These are phyloP conservation scores for Cryptococcus sp. DNA, from an alignment of 1,284 basidiomycete genomes.

Conservation along the genomic window DNA sequence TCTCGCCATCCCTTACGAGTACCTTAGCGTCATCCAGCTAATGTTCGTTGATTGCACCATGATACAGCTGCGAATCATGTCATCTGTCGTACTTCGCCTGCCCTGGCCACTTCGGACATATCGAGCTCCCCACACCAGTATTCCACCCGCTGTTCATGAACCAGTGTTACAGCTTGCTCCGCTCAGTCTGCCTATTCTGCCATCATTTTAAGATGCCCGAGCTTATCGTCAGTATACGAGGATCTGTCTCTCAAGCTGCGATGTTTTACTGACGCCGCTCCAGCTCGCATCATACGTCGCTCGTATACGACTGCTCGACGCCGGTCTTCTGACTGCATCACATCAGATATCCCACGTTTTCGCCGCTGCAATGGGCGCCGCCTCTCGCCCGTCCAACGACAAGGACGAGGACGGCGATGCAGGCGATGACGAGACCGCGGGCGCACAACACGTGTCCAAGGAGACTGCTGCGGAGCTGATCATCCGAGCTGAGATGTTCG, in stretches of 20 bases:
- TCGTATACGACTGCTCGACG: constrained; percentile 85
- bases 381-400: constrained; percentile 48
- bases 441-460: constrained; percentile 29
- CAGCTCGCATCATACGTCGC: constrained; percentile 81
- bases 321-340: constrained; percentile 82
- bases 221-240: constrained; percentile 63
- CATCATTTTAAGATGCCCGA: constrained; percentile 85
- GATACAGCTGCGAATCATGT: constrained; percentile 84
- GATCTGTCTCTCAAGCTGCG: constrained; percentile 2
- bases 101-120: constrained; percentile 99
- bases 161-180: constrained; percentile 84
- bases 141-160: constrained; percentile 97
- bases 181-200: constrained; percentile 93
- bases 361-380: constrained; percentile 45
- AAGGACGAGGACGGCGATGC: constrained; percentile 55
- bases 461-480: constrained; percentile 68
- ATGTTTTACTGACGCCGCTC: constrained; percentile 4
- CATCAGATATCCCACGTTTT: constrained; percentile 69
- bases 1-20: constrained; percentile 28
- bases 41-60: not conserved
- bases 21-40: not conserved
- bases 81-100: constrained; percentile 88
- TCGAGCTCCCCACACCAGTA: constrained; percentile 91
- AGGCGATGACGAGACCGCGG: constrained; percentile 27
- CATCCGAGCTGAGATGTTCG: constrained; percentile 70